These are phyloP conservation scores for Phoenix dactylifera DNA, from an alignment of 176 grass and related monocot genomes.

Conservation along the genomic window DNA sequence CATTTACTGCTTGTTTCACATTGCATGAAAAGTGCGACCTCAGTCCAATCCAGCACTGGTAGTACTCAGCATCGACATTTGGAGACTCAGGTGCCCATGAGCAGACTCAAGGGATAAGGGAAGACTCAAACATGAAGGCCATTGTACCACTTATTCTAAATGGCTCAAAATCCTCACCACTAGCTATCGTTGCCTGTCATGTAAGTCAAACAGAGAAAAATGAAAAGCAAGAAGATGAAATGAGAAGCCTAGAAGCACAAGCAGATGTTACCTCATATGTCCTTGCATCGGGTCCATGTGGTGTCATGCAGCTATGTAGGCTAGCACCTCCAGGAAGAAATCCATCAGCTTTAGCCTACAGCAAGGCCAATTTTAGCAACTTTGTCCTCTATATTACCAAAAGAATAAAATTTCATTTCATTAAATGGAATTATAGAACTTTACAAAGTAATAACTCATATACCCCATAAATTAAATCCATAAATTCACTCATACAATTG, in stretches of 20 bases:
- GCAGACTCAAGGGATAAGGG: conserved; percentile 67
- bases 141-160: conserved; percentile 40
- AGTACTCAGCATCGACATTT: conserved; percentile 52
- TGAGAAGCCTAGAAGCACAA: too few species aligned
- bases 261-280: conserved; percentile 53
- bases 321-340: conserved; percentile 88
- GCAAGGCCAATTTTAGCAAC: too few species aligned
- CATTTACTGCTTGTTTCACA: not conserved
- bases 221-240: not conserved
- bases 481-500: conserved; percentile 94
- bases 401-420: too few species aligned
- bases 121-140: conserved; percentile 94
- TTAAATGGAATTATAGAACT: not conserved
- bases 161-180: conserved; percentile 28
- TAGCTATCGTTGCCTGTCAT: conserved; percentile 42
- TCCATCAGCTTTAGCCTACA: conserved; percentile 82
- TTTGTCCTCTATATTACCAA: too few species aligned
- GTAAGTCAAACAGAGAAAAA: not conserved
- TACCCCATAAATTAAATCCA: conserved; percentile 68
- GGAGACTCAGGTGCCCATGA: conserved; percentile 67
- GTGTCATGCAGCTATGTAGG: conserved; percentile 88
- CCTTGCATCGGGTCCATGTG: conserved; percentile 88
- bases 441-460: conserved; percentile 42
- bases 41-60: conserved; percentile 79
- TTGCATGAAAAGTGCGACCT: conserved; percentile 54